Percentiles rank a stretch among this genome's conserved stretches.
These are phyloP conservation scores for Xylariales sp. DNA, from an alignment of 2,329 filamentous ascomycete genomes.

Conservation along the genomic window DNA sequence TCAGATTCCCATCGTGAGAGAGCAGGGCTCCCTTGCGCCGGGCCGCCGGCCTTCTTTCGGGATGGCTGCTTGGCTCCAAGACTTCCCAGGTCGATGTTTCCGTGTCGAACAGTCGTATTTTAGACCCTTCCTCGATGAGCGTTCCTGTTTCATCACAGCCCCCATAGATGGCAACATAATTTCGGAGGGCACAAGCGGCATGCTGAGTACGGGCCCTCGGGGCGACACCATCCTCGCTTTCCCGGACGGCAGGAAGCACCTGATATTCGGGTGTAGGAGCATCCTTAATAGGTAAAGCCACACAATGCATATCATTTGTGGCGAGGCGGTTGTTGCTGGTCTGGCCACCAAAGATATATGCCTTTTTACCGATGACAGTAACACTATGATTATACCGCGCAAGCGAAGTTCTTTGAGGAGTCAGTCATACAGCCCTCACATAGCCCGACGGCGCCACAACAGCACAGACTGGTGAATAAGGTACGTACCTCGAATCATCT, in stretches of 20 bases:
- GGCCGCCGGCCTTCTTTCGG: conserved; percentile 47
- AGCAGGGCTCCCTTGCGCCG: conserved; percentile 52
- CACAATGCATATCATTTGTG: conserved; percentile 55
- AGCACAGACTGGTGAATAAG: neutral
- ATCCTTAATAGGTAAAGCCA: conserved; percentile 61
- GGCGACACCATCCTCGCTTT: conserved; percentile 45
- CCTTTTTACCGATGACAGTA: conserved; percentile 63
- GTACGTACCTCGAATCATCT: conserved; percentile 47
- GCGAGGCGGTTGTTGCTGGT: conserved; percentile 54
- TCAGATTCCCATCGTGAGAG: conserved; percentile 58
- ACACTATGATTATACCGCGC: conserved; percentile 63
- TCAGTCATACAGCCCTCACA: neutral
- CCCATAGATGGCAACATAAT: conserved; percentile 52
- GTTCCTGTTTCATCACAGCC: conserved; percentile 49
- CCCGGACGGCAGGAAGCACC: conserved; percentile 49
- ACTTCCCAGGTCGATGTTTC: conserved; percentile 51
- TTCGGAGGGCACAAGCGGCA: conserved; percentile 52
- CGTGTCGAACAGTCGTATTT: conserved; percentile 55
- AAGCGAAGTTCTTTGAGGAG: conserved; percentile 51
- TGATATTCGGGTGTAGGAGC: conserved; percentile 50
- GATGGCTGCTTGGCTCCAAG: conserved; percentile 48
- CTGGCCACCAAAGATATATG: conserved; percentile 67
- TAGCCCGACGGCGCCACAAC: too few relatives aligned
- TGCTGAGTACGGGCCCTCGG: conserved; percentile 52
- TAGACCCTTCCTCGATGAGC: conserved; percentile 49